Evolutionary conservation across 2,329 filamentous ascomycete species (phyloP).

Genomic region (Periconia macrospinosa): DNA sequence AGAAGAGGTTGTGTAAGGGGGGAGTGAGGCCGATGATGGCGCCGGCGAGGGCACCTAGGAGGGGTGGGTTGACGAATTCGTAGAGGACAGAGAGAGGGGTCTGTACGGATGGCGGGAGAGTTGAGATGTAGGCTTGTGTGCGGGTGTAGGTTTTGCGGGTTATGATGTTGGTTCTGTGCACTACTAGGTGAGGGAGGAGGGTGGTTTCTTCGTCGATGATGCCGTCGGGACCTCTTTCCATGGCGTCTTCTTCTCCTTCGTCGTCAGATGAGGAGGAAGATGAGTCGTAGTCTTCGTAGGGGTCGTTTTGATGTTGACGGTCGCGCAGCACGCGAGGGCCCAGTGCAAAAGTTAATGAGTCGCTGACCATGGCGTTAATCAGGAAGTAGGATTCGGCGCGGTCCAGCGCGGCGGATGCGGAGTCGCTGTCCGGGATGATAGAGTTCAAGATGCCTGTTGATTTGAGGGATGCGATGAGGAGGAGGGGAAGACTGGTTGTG

Average conservation of each 20-base stretch:
- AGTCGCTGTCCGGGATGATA: slow-evolving; percentile 50
- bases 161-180: slow-evolving; percentile 27
- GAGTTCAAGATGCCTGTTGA: slow-evolving; percentile 59
- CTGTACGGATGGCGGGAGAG: slow-evolving; percentile 43
- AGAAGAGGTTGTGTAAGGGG: slow-evolving; percentile 63
- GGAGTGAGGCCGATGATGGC: slow-evolving; percentile 63
- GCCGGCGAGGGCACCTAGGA: slow-evolving; percentile 63
- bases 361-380: slow-evolving; percentile 65
- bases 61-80: slow-evolving; percentile 62
- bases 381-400: slow-evolving; percentile 68
- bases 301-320: slow-evolving; percentile 21
- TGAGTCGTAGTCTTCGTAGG: too few relatives aligned
- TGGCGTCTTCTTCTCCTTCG: slow-evolving; percentile 25
- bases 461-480: slow-evolving; percentile 56
- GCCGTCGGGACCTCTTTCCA: slow-evolving; percentile 26
- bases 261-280: slow-evolving; percentile 1
- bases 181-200: slow-evolving; percentile 50
- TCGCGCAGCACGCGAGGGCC: slow-evolving; percentile 58
- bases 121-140: slow-evolving; percentile 38
- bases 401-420: slow-evolving; percentile 53
- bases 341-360: slow-evolving; percentile 65
- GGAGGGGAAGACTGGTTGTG: slow-evolving; percentile 57
- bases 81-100: slow-evolving; percentile 46
- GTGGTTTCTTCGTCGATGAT: slow-evolving; percentile 52
- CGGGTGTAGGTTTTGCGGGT: slow-evolving; percentile 38